phyloP scores from a whole-genome alignment of 2,329 filamentous ascomycete species.

The Sporothrix dimorphospora region DNA sequence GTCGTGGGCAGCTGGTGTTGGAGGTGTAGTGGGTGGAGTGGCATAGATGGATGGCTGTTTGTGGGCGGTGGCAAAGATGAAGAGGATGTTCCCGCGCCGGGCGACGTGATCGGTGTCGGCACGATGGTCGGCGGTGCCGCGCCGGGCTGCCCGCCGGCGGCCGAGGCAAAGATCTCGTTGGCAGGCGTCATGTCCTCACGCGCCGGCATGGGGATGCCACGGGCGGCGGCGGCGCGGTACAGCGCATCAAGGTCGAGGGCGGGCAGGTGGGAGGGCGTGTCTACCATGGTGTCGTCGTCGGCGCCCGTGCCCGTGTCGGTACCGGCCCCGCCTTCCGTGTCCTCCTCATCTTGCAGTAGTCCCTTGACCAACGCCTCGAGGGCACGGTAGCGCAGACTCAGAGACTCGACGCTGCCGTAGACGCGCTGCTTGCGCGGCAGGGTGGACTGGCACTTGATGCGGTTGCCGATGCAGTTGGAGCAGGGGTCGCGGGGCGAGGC shows the following conservation, averaged over 20 bases:
- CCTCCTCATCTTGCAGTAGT: conserved; percentile 44
- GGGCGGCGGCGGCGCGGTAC: conserved; percentile 30
- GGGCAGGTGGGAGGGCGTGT: neutral
- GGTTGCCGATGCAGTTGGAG: conserved; percentile 47
- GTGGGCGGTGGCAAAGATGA: neutral
- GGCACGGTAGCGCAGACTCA: conserved; percentile 46
- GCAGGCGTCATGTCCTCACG: conserved; percentile 33
- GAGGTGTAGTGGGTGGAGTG: neutral
- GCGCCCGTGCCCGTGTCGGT: neutral
- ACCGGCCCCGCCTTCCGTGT: neutral
- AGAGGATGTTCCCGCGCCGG: neutral
- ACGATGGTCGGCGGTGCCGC: conserved; percentile 23
- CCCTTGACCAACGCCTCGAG: conserved; percentile 50
- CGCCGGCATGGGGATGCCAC: conserved; percentile 32
- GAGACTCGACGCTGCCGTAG: conserved; percentile 47
- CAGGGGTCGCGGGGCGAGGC: conserved; percentile 45
- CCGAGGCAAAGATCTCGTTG: conserved; percentile 30
- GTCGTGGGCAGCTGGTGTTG: conserved; percentile 14
- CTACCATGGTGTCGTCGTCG: conserved; percentile 18
- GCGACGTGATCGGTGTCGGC: conserved; percentile 21
- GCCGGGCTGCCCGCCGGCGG: neutral
- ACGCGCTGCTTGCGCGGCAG: conserved; percentile 50
- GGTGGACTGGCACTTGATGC: conserved; percentile 48
- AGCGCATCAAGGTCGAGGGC: conserved; percentile 32
- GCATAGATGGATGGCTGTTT: neutral